These are phyloP conservation scores for Tricholoma furcatifolium DNA, from an alignment of 768 basidiomycete genomes.

Conservation along the genomic window DNA sequence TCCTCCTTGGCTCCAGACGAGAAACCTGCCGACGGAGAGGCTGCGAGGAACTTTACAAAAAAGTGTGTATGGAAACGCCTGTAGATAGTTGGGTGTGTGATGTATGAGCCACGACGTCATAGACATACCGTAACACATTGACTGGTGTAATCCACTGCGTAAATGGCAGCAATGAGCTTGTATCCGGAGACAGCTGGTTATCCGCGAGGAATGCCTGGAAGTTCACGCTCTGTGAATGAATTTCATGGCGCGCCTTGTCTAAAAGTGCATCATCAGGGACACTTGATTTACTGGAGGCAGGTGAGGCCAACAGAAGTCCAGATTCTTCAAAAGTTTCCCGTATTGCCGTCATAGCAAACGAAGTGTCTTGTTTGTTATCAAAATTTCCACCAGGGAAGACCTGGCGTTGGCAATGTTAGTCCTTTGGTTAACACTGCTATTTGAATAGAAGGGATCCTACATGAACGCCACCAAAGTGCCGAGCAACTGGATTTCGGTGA, in stretches of 20 bases:
- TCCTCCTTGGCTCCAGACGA: conserved; percentile 56
- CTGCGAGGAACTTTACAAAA: conserved; percentile 60
- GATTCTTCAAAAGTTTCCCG: conserved; percentile 80
- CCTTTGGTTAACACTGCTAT: not conserved
- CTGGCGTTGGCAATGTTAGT: conserved; percentile 31
- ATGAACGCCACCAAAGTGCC: conserved; percentile 64
- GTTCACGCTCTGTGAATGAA: conserved; percentile 49
- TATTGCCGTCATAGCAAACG: conserved; percentile 61
- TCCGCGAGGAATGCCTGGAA: conserved; percentile 55
- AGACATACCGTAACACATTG: conserved; percentile 45
- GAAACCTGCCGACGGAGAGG: conserved; percentile 42
- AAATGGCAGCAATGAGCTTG: conserved; percentile 57
- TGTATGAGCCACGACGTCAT: not conserved
- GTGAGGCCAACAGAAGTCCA: conserved; percentile 60
- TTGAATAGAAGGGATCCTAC: conserved; percentile 35
- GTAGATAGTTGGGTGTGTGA: not conserved
- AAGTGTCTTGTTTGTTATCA: conserved; percentile 58
- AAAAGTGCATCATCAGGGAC: conserved; percentile 37
- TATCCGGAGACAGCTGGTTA: conserved; percentile 43
- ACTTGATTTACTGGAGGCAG: conserved; percentile 15
- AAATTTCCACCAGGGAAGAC: conserved; percentile 78
- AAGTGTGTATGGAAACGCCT: conserved; percentile 76
- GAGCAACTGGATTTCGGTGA: conserved; percentile 63
- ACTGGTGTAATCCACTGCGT: conserved; percentile 76
- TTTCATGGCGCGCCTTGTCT: conserved; percentile 52